Evolutionary conservation across 257 asterid species (phyloP).

Genomic region (Nyctanthes arbortristis): DNA sequence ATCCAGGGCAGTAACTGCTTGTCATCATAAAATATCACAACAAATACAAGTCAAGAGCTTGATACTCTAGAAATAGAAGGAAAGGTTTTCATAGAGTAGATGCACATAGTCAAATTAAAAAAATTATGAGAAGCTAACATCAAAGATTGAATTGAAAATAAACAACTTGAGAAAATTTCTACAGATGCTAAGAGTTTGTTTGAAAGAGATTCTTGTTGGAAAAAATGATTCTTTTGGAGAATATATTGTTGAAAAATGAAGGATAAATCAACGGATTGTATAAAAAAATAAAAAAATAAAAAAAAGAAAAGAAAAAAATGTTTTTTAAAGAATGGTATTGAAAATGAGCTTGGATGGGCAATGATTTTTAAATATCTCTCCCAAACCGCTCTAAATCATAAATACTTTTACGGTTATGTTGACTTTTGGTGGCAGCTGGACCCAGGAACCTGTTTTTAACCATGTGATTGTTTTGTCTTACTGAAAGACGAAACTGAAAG

Average conservation of each 20-base stretch:
- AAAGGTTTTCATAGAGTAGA: not conserved
- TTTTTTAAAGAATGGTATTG: too few species aligned
- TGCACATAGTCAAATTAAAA: not conserved
- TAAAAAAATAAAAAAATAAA: too few species aligned
- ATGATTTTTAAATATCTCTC: too few species aligned
- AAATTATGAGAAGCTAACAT: not conserved
- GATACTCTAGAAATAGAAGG: not conserved
- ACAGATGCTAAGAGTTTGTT: too few species aligned
- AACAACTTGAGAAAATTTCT: not conserved
- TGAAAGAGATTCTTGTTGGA: too few species aligned
- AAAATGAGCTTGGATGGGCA: too few species aligned
- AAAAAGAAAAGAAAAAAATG: too few species aligned
- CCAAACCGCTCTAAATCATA: too few species aligned
- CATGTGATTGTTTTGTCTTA: not conserved
- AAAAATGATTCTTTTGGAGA: too few species aligned
- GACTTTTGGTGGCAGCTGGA: not conserved
- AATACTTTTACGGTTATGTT: not conserved
- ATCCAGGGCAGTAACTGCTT: conserved; percentile 88
- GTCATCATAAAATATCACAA: conserved; percentile 19
- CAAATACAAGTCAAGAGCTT: not conserved
- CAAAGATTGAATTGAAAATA: conserved; percentile 9
- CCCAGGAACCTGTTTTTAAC: not conserved
- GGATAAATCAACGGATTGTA: too few species aligned
- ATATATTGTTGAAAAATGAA: too few species aligned
- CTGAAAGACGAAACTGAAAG: not conserved